phyloP scores from a whole-genome alignment of 176 grass and related monocot species.

The Elymus sibiricus region DNA sequence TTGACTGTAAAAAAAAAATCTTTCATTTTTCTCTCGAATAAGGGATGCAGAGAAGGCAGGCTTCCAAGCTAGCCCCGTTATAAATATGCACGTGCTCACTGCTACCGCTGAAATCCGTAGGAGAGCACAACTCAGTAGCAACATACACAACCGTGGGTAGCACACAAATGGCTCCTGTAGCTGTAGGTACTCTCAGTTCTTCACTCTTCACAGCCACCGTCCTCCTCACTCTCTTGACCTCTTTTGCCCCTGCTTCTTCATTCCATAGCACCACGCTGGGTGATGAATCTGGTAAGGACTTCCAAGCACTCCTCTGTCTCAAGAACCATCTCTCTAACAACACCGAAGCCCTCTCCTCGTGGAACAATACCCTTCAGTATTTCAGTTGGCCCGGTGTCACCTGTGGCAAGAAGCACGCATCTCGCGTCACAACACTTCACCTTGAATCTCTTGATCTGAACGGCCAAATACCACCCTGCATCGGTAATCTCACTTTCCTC shows the following conservation, averaged over 20 bases:
- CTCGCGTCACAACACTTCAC: constrained; percentile 12
- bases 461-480: constrained; percentile 33
- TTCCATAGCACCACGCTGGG: background rate
- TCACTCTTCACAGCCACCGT: background rate
- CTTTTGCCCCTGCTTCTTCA: background rate
- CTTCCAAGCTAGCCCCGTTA: too few relatives aligned
- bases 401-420: background rate
- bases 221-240: background rate
- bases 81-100: too few relatives aligned
- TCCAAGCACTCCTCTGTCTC: constrained; percentile 6
- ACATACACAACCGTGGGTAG: too few relatives aligned
- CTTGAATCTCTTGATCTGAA: background rate
- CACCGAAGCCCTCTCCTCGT: background rate
- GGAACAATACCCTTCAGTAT: constrained; percentile 23
- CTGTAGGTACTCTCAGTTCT: background rate
- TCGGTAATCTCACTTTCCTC: constrained; percentile 40
- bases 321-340: background rate
- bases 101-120: too few relatives aligned
- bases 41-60: too few relatives aligned
- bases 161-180: background rate
- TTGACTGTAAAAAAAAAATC: too few relatives aligned
- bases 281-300: background rate
- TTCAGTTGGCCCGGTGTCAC: constrained; percentile 41
- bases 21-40: too few relatives aligned
- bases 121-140: background rate